A percentile compares a stretch with the other conserved stretches of the same genome.
Evolutionary conservation across 1,284 basidiomycete genomes (phyloP).

Genomic region (Ganoderma leucocontextum): DNA sequence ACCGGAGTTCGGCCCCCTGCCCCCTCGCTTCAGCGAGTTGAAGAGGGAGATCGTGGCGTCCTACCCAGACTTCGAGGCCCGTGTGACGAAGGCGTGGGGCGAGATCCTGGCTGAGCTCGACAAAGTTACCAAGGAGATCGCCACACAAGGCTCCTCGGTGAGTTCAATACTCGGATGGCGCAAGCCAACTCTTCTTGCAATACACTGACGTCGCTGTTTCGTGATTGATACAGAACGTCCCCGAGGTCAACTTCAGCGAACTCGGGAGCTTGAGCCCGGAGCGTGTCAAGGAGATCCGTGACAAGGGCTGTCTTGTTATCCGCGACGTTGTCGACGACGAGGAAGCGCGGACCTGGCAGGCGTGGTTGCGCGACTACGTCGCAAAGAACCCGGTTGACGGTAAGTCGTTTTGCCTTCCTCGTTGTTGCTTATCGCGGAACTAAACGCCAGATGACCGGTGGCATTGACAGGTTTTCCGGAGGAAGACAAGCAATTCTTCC

Average conservation of each 20-base stretch:
- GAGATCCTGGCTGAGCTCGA: slow-evolving; percentile 63
- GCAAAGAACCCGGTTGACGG: slow-evolving; percentile 64
- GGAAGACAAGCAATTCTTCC: slow-evolving; percentile 74
- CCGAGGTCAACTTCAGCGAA: slow-evolving; percentile 67
- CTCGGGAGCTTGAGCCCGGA: slow-evolving; percentile 55
- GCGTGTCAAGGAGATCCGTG: slow-evolving; percentile 58
- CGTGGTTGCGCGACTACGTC: slow-evolving; percentile 62
- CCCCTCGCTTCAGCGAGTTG: slow-evolving; percentile 57
- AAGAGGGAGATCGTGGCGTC: slow-evolving; percentile 62
- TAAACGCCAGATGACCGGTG: neutral
- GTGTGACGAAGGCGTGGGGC: slow-evolving; percentile 61
- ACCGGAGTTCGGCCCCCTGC: slow-evolving; percentile 43
- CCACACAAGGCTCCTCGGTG: slow-evolving; percentile 58
- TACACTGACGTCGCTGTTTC: neutral
- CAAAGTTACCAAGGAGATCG: slow-evolving; percentile 52
- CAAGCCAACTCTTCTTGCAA: neutral
- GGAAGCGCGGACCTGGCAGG: slow-evolving; percentile 65
- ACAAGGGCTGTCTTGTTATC: slow-evolving; percentile 69
- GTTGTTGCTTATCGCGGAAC: slow-evolving; percentile 2
- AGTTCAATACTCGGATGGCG: slow-evolving; percentile 25
- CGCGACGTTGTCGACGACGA: slow-evolving; percentile 64
- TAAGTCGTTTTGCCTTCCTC: slow-evolving; percentile 32
- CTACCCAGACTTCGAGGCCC: slow-evolving; percentile 60
- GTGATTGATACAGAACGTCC: slow-evolving; percentile 49
- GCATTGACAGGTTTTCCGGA: slow-evolving; percentile 56